Evolutionary conservation across 73 alveolate species (phyloP), one percentile per base, ranked within the genome.

Genomic region (Paramecium tetraurelia): DNA sequence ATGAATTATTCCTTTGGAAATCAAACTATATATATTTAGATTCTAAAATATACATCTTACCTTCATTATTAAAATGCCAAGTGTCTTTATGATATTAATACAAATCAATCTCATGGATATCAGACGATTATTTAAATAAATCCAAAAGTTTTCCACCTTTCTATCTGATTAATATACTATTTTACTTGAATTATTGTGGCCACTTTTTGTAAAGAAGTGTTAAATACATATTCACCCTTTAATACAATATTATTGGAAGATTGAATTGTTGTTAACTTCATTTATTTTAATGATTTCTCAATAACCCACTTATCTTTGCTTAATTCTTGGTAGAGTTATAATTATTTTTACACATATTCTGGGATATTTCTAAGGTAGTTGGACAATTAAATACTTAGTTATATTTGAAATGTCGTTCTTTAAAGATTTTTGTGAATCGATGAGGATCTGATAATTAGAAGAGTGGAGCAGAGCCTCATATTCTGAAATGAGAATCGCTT

Each of bases 261-360:
- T 20, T 40, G 38, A 9, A 80, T 38, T 46, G 70, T 11, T 10
- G 57, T 22, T 44, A 80, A 46, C 18, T 80, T 80, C 90, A 80
- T 80, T 24, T 40, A 6, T 3, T 80, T 80, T 24, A 44, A 44
- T 3, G 33, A 24, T 48, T 80, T 80, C 29, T 31, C 46, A 41
- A 80, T 48, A 44, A 80, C 18, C 90, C 90, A 80, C 21, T 80
- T 80, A 80, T 80, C 90, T 44, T 80, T 80, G 3, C 48, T 21
- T 22, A 80, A 5, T 80, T 41, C 35, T 48, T 21, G 46, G n/a
- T 80, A 80, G 57, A 44, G 33, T 80, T 80, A 14, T 35, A 80
- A 44, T 80, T 80, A 80, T 24, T 80, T 48, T 22, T 80, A 24
- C 57, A 80, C 57, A 7, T 44, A 48, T 41, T 80, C 57, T 7